These are phyloP conservation scores for Neospermospora avenae DNA, from an alignment of 2,329 filamentous ascomycete genomes.

Conservation along the genomic window DNA sequence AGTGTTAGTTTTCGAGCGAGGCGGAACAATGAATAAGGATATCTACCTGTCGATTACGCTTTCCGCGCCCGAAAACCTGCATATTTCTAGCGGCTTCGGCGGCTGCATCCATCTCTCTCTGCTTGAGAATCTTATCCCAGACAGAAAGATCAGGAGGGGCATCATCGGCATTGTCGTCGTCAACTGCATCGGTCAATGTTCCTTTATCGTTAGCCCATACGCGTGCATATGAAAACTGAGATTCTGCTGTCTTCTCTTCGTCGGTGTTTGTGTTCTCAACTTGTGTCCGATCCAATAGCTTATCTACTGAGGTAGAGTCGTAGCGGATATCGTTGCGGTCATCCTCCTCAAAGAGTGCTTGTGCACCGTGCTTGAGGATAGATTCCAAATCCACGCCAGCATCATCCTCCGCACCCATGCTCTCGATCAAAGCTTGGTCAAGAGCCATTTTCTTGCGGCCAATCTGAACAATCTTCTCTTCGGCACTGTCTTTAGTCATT, in stretches of 20 bases:
- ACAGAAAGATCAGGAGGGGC: constrained; percentile 62
- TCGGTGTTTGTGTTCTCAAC: constrained; percentile 68
- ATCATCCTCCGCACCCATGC: constrained; percentile 81
- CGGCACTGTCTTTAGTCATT: constrained; percentile 82
- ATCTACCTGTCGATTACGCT: constrained; percentile 47
- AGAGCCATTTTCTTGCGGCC: constrained; percentile 94
- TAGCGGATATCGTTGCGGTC: constrained; percentile 74
- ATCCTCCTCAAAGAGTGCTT: constrained; percentile 78
- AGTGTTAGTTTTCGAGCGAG: background rate
- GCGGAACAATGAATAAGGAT: background rate
- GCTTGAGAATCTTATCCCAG: constrained; percentile 86
- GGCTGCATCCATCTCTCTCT: constrained; percentile 76
- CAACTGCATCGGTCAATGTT: constrained; percentile 60
- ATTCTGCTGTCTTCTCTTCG: constrained; percentile 64
- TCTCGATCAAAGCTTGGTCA: constrained; percentile 91
- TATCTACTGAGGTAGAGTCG: constrained; percentile 78
- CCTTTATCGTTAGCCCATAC: constrained; percentile 87
- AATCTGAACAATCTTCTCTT: constrained; percentile 95
- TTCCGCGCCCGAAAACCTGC: constrained; percentile 81
- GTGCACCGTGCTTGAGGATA: constrained; percentile 82
- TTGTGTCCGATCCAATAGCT: constrained; percentile 81
- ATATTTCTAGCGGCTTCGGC: constrained; percentile 65
- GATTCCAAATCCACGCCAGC: constrained; percentile 78
- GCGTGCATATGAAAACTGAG: constrained; percentile 82
- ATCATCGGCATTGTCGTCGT: constrained; percentile 49